Evolutionary conservation across 495 filamentous ascomycete species (phyloP).

Genomic region (Pyrenula massariospora): DNA sequence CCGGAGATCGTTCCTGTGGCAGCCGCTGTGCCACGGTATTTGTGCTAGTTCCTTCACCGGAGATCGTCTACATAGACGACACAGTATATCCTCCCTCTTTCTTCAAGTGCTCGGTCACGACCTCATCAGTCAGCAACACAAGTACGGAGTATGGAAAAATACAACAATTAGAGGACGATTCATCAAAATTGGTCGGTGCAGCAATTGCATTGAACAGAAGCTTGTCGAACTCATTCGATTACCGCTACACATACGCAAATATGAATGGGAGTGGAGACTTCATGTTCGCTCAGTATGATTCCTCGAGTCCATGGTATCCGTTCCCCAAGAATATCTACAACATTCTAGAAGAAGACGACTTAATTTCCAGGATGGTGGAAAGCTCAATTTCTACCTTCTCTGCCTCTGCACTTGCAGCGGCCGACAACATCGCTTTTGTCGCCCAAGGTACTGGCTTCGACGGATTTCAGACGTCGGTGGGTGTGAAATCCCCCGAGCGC

Average conservation of each 20-base stretch:
- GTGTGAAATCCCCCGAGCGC: neutral
- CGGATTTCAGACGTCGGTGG: neutral
- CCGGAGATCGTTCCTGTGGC: neutral
- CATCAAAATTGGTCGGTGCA: neutral
- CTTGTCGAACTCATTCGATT: neutral
- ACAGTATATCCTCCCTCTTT: neutral
- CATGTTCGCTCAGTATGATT: neutral
- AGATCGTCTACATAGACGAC: neutral
- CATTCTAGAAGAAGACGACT: neutral
- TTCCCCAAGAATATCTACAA: neutral
- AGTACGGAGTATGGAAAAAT: neutral
- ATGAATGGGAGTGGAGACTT: neutral
- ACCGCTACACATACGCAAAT: neutral
- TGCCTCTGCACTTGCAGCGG: neutral
- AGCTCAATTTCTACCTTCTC: neutral
- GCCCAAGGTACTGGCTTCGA: neutral
- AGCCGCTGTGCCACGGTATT: neutral
- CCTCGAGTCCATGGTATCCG: neutral
- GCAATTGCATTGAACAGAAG: neutral
- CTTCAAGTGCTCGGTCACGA: neutral
- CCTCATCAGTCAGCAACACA: neutral
- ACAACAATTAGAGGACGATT: neutral
- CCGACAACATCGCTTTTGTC: neutral
- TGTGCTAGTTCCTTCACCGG: neutral
- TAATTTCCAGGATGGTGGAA: neutral